A percentile compares a stretch with the other conserved stretches of the same genome.
phyloP scores from a whole-genome alignment of 345 rosid species.

The Eucalyptus erythrocorys region DNA sequence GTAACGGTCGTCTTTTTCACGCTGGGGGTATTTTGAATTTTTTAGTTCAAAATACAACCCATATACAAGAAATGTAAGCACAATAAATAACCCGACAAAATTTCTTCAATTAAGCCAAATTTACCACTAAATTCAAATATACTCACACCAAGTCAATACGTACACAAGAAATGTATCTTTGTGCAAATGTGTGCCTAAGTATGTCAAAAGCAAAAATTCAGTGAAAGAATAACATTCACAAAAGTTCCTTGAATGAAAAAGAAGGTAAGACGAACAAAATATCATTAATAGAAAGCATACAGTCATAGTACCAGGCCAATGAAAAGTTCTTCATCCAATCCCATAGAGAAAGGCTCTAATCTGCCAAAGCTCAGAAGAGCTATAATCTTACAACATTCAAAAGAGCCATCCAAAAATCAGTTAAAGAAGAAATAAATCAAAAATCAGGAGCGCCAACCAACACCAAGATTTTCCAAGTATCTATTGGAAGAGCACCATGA shows the following conservation, averaged over 20 bases:
- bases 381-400: neutral
- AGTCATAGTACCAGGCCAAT: neutral
- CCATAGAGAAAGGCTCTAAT: neutral
- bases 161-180: neutral
- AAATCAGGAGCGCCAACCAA: neutral
- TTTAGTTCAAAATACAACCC: too few species aligned
- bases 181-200: neutral
- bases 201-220: neutral
- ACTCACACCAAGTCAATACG: neutral
- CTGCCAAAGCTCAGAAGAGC: neutral
- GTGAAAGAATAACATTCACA: neutral
- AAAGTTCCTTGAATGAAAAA: neutral
- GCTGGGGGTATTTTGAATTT: too few species aligned
- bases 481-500: too few species aligned
- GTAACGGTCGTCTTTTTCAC: too few species aligned
- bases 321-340: neutral
- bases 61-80: too few species aligned
- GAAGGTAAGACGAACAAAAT: neutral
- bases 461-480: neutral
- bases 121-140: neutral
- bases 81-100: too few species aligned
- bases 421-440: neutral
- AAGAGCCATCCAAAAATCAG: neutral
- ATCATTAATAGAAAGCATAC: neutral
- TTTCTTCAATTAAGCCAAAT: too few species aligned